Percentiles rank a stretch among this genome's conserved stretches.
Evolutionary conservation across 768 basidiomycete genomes (phyloP).

Genomic region (Tulasnella calospora): DNA sequence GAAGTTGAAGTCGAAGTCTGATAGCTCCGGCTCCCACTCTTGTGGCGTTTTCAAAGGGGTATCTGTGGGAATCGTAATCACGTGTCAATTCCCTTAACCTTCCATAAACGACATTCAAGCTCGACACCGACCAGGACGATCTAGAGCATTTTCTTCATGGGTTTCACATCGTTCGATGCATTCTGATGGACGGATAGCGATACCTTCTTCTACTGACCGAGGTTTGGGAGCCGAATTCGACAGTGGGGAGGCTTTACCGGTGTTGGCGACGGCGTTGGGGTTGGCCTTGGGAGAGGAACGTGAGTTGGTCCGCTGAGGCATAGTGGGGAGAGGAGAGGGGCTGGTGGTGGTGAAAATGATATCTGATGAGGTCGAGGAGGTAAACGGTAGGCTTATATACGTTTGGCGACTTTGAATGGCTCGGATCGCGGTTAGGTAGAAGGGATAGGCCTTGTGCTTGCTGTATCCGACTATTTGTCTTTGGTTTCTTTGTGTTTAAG

Average conservation of each 20-base stretch:
- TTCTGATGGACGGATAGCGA: background rate
- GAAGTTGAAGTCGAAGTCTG: constrained; percentile 1
- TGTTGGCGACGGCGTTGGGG: background rate
- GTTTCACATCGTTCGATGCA: background rate
- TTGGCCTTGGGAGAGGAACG: background rate
- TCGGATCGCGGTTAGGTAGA: background rate
- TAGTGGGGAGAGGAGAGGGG: background rate
- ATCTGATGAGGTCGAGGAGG: background rate
- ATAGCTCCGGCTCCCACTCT: background rate
- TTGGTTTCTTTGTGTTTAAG: background rate
- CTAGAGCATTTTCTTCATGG: background rate
- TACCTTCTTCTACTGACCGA: background rate
- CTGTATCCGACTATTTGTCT: background rate
- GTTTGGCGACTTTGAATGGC: background rate
- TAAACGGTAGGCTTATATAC: background rate
- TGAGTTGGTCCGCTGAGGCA: background rate
- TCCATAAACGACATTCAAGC: background rate
- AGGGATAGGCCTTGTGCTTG: background rate
- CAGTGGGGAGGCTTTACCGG: background rate
- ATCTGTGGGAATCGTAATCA: background rate
- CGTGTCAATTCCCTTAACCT: background rate
- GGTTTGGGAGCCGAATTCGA: background rate
- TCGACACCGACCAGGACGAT: background rate
- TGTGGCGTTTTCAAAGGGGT: background rate
- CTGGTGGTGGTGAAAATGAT: background rate